phyloP scores from a whole-genome alignment of 345 rosid species.

The Arabis hirsuta region DNA sequence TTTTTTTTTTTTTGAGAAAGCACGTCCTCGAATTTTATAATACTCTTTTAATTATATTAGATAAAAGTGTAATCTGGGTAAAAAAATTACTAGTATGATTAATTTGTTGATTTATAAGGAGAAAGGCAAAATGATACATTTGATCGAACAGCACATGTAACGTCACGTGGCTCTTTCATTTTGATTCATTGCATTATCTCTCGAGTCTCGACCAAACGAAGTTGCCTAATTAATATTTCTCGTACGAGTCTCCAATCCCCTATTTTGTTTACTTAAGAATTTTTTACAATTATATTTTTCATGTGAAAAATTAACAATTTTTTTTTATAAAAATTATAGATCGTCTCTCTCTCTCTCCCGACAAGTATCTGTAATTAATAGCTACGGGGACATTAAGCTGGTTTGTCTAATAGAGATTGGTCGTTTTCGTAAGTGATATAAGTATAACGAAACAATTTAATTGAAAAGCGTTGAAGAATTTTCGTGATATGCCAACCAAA shows the following conservation, averaged over 20 bases:
- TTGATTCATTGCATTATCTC: constrained; percentile 38
- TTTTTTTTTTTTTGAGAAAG: no score
- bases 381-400: constrained; percentile 13
- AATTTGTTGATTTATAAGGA: constrained; percentile 13
- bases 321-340: not conserved
- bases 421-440: constrained; percentile 31
- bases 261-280: not conserved
- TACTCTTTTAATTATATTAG: constrained; percentile 1
- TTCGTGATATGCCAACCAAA: not conserved
- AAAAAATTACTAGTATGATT: not conserved
- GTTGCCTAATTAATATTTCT: constrained; percentile 35
- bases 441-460: constrained; percentile 14
- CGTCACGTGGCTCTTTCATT: constrained; percentile 35
- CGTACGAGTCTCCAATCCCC: constrained; percentile 27
- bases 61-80: not conserved
- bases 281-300: not conserved
- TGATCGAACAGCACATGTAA: constrained; percentile 30
- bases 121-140: constrained; percentile 15
- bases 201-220: constrained; percentile 33
- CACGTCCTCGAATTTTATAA: not conserved
- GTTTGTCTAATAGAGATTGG: constrained; percentile 29
- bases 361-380: constrained; percentile 26
- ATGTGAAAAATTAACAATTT: not conserved
- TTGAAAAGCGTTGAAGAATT: constrained; percentile 11
- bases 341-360: constrained; percentile 12